These are phyloP conservation scores for Fraxinus excelsior DNA, from an alignment of 257 asterid genomes.

Conservation along the genomic window DNA sequence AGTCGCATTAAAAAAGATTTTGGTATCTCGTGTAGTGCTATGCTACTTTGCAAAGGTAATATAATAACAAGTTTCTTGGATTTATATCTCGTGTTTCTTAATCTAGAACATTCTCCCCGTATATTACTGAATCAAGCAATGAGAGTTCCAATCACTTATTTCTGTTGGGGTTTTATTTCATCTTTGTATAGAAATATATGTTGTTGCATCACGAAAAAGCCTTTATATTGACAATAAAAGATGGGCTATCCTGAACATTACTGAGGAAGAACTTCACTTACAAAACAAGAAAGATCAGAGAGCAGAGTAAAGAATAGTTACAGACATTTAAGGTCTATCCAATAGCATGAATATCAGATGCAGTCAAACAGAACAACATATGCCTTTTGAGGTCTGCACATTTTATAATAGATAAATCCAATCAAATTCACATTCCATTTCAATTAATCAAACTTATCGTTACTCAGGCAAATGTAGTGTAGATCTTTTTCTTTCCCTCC, in stretches of 20 bases:
- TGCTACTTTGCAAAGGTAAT: background rate
- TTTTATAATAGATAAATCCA: background rate
- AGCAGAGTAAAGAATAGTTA: background rate
- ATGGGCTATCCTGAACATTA: background rate
- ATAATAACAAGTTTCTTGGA: too few relatives aligned
- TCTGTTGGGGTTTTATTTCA: too few relatives aligned
- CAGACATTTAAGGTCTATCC: background rate
- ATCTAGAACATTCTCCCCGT: background rate
- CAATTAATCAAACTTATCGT: conserved; percentile 1
- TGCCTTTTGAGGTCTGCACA: background rate
- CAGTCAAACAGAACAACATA: background rate
- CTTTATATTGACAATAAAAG: background rate
- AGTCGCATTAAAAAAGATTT: too few relatives aligned
- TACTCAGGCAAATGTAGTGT: background rate
- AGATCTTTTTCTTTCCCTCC: conserved; percentile 6
- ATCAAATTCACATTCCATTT: conserved; percentile 1
- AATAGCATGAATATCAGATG: background rate
- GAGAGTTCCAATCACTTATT: too few relatives aligned
- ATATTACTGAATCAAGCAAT: too few relatives aligned
- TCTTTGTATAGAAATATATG: background rate
- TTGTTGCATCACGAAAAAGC: background rate
- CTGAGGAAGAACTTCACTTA: background rate
- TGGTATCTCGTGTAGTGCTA: too few relatives aligned
- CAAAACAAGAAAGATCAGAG: background rate
- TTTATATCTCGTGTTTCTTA: background rate